Evolutionary conservation across 2,329 filamentous ascomycete genomes (phyloP), one percentile per base, ranked within the genome.

Genomic region (Zasmidium citrigriseum): DNA sequence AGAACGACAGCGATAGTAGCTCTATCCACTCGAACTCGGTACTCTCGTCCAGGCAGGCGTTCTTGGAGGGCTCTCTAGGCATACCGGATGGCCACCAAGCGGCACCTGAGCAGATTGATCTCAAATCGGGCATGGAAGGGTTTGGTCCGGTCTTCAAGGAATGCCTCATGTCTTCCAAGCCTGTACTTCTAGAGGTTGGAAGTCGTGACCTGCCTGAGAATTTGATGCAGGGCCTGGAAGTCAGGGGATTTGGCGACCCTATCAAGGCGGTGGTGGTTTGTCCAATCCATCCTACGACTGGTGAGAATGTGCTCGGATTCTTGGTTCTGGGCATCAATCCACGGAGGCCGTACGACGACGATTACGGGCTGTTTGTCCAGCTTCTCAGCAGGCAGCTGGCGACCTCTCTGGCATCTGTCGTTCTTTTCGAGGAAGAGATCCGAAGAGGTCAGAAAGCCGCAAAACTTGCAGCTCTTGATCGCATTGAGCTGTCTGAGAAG

Each of bases 341-440:
- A 1, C 80, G 89, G 45, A 82, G 90, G 51, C 90, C 89, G 0
- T 95, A 90, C 66, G 89, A 95, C 66, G 86, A 89, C 38, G 90
- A 93, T 64, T 95, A 93, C 68, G 84, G 85, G 61, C 78, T 93
- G 0, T 95, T 93, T 67, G 81, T 93, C 38, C 86, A 89, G 65
- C 80, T 93, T 1, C 76, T 93, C 4, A 88, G 86, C 48, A 83
- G 89, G 21, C 90, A 93, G 70, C 78, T 93, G 9, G 89, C 88
- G 9, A 93, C 90, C 0, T 91, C 89, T 0, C 82, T 93, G 72
- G 90, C 90, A 1, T 93, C 89, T 0, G 90, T 93, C 0, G 89
- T 93, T 0, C 75, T 95, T 1, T 93, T 93, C 58, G 90, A 93
- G 70, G 90, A 93, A 64, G 90, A 95, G 70, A 92, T 93, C 63